Base-by-base conservation (phyloP, 805 yeast genomes). In the Metschnikowia sp. region DNA sequence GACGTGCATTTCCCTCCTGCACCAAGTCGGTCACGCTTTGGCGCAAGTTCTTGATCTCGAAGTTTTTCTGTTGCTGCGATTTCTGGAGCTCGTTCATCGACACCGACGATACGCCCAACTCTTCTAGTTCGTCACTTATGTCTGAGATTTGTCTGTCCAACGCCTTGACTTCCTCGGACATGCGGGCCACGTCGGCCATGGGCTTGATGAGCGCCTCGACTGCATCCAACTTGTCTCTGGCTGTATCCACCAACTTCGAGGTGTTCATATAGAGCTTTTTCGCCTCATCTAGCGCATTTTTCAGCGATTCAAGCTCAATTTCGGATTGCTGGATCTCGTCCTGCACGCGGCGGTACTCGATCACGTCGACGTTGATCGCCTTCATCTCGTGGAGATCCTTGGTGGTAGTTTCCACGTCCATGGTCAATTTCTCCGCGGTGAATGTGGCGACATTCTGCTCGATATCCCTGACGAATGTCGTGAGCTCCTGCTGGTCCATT, bases 61-160 rank as follows among this genome's bases (percentile, higher is more conserved):
- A 52, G 31, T 59, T 70, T 18, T 73, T 69, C 19, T 63, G 65
- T 22, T 63, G 67, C 43, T 75, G 79, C 6, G 59, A 44, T 7
- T 58, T 57, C 53, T 83, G 85, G 10, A 83, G 59, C 32, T 77
- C 81, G 15, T 70, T 73, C 12, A 72, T 62, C 8, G 76, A 68
- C 12, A 65, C 51, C 1, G 67, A 46, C 7, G 69, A 56, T 3
- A 63, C 62, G 0, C 79, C 79, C 50, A 62, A 61, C 19, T 62
- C 71, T 11, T 52, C 57, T 11, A 78, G 49, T 15, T 75, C 78
- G 8, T 67, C 63, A 19, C 60, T 52, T 19, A 66, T 54, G 1
- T 51, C 58, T 0, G 49, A 48, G 10, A 73, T 47, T 41, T 72
- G 71, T 1, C 31, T n/a, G 18, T 64, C 56, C 6, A 61, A 38